Base-by-base conservation (phyloP, 768 basidiomycete genomes). In the Tylopilus intermedius region DNA sequence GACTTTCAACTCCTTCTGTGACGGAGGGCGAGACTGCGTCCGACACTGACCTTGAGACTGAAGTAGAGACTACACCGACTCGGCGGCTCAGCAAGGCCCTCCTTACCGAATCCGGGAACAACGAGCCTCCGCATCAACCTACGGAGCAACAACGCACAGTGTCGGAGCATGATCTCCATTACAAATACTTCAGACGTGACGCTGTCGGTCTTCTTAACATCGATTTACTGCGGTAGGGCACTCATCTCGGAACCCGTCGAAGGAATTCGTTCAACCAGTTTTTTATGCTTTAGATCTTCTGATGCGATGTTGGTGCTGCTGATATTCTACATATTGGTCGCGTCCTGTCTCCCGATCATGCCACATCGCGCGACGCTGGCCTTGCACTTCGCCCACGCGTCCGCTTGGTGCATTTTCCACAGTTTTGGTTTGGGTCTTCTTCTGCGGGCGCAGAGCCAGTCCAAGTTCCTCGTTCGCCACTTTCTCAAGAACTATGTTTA, bases 401-500 rank as follows among this genome's bases (percentile, higher is more conserved):
- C 93, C 10, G 64, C 73, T 1, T 99, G 96, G 95, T 83, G 88
- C 47, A 66, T 86, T 41, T 83, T 96, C 72, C 92, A 97, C 68
- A 88, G 85, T 30, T 81, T 94, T 57, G 94, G 88, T 1, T 78
- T 98, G 14, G 96, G 96, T 0, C 69, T 86, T 37, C 74, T 95
- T 15, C 76, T 99, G 38, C 82, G 82, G 21, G 89, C 86, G 2
- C 96, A 99, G 70, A 86, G 88, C 59, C 77, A 84, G 67, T 80
- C 72, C 67, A 94, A 94, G 68, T 96, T 88, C 74, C 72, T 97
- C 37, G 96, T 98, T 26, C 74, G 92, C 58, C 96, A 99, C 68
- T 98, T 88, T 66, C 71, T 96, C 61, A 93, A 95, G 75, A 84
- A 97, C 63, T 99, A 98, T 64, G 84, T 92, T 61, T 98, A 97